A percentile compares a stretch with the other conserved stretches of the same genome.
Evolutionary conservation across 2,329 filamentous ascomycete species (phyloP).

Genomic region (Grosmannia clavigera): DNA sequence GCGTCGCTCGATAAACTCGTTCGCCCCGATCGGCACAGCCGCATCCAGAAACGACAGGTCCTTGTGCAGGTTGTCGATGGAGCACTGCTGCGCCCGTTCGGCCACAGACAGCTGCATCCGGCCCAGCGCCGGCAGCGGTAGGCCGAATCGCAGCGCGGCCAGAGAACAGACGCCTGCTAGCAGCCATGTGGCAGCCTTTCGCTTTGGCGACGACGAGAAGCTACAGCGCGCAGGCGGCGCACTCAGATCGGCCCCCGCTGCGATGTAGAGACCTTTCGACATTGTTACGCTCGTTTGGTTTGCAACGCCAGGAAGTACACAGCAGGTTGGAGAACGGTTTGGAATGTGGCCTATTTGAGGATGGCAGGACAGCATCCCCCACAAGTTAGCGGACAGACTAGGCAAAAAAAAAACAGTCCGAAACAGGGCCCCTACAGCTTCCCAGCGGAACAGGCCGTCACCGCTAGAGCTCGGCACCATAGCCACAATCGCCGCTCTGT

Average conservation of each 20-base stretch:
- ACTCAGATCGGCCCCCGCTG: not conserved
- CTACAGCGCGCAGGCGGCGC: not conserved
- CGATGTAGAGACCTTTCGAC: not conserved
- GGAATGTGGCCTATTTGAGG: too few relatives aligned
- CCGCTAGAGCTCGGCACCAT: too few relatives aligned
- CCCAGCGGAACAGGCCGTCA: too few relatives aligned
- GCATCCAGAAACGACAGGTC: slow-evolving; percentile 37
- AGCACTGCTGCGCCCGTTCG: slow-evolving; percentile 24
- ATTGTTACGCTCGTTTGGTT: not conserved
- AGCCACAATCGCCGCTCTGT: too few relatives aligned
- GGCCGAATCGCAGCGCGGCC: not conserved
- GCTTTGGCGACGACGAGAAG: not conserved
- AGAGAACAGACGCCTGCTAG: not conserved
- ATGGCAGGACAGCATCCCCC: too few relatives aligned
- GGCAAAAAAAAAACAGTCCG: too few relatives aligned
- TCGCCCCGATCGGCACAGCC: slow-evolving; percentile 31
- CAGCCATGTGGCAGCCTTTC: not conserved
- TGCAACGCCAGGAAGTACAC: too few relatives aligned
- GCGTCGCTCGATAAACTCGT: slow-evolving; percentile 42
- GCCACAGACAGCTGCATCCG: not conserved
- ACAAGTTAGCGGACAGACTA: too few relatives aligned
- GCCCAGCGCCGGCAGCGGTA: not conserved
- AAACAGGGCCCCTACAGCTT: too few relatives aligned
- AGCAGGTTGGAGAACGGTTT: too few relatives aligned
- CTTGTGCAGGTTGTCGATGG: slow-evolving; percentile 36